Evolutionary conservation across 352 stramenopile species (phyloP).

Genomic region (Globisporangium uncinulatum): DNA sequence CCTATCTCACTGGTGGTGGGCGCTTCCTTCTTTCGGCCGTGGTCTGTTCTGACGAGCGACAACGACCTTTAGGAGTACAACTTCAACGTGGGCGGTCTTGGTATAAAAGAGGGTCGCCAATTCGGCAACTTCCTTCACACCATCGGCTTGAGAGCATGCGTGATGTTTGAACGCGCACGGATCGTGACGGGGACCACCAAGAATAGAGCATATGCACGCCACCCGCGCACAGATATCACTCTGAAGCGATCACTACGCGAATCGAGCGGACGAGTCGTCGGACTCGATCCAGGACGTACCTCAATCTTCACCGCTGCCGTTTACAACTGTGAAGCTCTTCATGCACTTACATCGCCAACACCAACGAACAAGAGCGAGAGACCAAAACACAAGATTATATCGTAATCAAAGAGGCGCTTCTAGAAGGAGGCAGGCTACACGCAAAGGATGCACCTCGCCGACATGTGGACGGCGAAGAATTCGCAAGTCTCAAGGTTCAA

Average conservation of each 20-base stretch:
- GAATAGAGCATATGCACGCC: too few species aligned
- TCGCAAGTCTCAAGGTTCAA: neutral
- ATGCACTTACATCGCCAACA: neutral
- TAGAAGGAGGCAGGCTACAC: neutral
- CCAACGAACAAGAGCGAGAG: neutral
- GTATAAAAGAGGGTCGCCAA: too few species aligned
- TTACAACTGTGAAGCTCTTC: neutral
- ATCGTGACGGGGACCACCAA: too few species aligned
- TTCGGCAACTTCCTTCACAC: too few species aligned
- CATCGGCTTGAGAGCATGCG: too few species aligned
- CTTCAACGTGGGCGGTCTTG: too few species aligned
- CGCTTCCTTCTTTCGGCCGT: too few species aligned
- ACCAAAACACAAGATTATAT: neutral
- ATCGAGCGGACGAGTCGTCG: neutral
- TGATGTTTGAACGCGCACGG: too few species aligned
- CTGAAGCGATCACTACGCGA: neutral
- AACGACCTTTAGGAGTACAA: too few species aligned
- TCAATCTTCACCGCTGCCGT: neutral
- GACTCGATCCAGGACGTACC: neutral
- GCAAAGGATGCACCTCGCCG: neutral
- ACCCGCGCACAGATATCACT: neutral
- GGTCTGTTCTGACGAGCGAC: too few species aligned
- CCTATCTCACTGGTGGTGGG: too few species aligned
- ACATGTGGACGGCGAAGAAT: neutral
- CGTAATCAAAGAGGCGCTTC: neutral